Conservation (phyloP, 352 stramenopile species). For the Phytophthora colocasiae region DNA sequence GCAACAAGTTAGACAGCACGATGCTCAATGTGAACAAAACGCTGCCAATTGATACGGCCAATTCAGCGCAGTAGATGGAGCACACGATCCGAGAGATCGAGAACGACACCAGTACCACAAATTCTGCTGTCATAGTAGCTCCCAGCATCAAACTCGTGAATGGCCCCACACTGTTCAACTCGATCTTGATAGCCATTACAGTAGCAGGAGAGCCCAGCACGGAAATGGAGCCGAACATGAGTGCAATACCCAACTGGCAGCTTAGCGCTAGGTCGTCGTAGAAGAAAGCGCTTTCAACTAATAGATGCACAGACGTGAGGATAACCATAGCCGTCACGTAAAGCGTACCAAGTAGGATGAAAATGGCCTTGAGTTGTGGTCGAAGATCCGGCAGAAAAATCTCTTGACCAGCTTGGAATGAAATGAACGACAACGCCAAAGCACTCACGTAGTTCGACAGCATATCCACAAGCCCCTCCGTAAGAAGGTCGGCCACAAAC, state of each 20-base stretch:
- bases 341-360: constrained; percentile 49
- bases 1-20: constrained; percentile 58
- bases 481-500: constrained; percentile 61
- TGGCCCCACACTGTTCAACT: constrained; percentile 71
- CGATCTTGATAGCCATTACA: constrained; percentile 81
- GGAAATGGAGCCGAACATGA: constrained; percentile 76
- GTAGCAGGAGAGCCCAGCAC: constrained; percentile 72
- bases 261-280: constrained; percentile 43
- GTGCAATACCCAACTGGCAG: constrained; percentile 66
- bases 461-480: constrained; percentile 46
- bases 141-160: constrained; percentile 82
- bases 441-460: constrained; percentile 61
- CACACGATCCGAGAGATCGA: constrained; percentile 70
- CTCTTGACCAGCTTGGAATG: constrained; percentile 72
- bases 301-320: constrained; percentile 43
- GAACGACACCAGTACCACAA: constrained; percentile 75
- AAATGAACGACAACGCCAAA: constrained; percentile 75
- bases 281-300: constrained; percentile 60
- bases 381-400: constrained; percentile 69
- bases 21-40: constrained; percentile 61
- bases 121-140: constrained; percentile 72
- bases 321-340: constrained; percentile 66
- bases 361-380: constrained; percentile 64
- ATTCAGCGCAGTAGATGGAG: constrained; percentile 64
- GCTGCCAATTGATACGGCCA: constrained; percentile 60